A percentile compares a stretch with the other conserved stretches of the same genome.
These are phyloP conservation scores for Aspergillus clavatus DNA, from an alignment of 2,329 filamentous ascomycete genomes.

Conservation along the genomic window DNA sequence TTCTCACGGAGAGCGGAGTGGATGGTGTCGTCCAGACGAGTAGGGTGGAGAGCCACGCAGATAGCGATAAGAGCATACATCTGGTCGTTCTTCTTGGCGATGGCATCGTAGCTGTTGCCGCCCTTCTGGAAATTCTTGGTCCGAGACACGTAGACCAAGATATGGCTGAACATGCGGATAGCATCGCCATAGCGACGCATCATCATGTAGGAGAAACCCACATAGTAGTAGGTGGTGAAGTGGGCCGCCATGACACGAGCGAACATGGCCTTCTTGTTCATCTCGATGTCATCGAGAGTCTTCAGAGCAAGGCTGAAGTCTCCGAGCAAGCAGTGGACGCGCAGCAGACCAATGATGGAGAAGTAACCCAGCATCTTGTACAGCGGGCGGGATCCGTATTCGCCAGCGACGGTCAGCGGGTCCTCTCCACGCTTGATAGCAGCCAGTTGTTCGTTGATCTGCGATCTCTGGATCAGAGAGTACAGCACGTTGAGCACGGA, in stretches of 20 bases:
- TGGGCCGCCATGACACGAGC: constrained; percentile 98
- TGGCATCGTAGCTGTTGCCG: constrained; percentile 81
- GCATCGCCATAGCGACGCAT: constrained; percentile 99
- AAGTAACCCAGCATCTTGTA: constrained; percentile 99
- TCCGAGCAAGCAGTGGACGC: constrained; percentile 92
- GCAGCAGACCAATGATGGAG: constrained; percentile 93
- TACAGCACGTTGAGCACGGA: constrained; percentile 98
- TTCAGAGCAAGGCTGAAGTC: constrained; percentile 98
- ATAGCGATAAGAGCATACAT: constrained; percentile 99
- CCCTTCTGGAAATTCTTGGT: constrained; percentile 99
- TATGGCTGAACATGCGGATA: constrained; percentile 99
- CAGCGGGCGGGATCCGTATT: constrained; percentile 88
- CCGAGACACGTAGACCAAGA: constrained; percentile 94
- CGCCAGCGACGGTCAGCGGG: constrained; percentile 77
- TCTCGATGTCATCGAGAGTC: constrained; percentile 98
- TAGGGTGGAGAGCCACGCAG: constrained; percentile 96
- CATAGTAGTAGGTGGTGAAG: constrained; percentile 99
- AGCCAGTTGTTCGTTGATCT: constrained; percentile 94
- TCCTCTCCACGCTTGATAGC: constrained; percentile 95
- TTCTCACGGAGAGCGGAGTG: constrained; percentile 97
- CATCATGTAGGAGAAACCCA: constrained; percentile 99
- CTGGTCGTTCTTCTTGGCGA: constrained; percentile 99
- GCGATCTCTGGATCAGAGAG: constrained; percentile 95
- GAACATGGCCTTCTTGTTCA: constrained; percentile 99
- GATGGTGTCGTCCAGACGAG: constrained; percentile 95